Base-by-base conservation (phyloP, 108 stramenopile genomes). In the Halocafeteria seosinensis region DNA sequence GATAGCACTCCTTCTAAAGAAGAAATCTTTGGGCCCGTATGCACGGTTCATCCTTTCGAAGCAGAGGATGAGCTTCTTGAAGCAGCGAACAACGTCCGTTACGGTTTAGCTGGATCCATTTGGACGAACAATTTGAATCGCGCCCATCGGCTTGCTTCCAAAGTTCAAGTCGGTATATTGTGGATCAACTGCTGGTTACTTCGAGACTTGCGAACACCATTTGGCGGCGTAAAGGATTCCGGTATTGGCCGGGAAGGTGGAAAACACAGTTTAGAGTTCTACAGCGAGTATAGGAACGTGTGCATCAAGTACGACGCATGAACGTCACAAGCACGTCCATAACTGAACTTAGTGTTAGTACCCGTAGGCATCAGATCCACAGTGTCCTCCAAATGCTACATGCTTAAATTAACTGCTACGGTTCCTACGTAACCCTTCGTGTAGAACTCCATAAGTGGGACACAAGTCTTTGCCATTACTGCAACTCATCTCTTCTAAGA, bases 81-180 rank as follows among this genome's bases (percentile, higher is more conserved):
- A 30, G 65, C 78, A 2, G 87, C 87, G 34, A 88, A 90, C 66
- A 65, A 82, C 50, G 76, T 79, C 17, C 42, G 65, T 1, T 90
- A 73, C 68, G 89, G 89, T 8, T 79, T 90, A 55, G 79, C 88
- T 11, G 73, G 81, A 25, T 87, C 85, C 65, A 84, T 91, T 38
- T 87, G 80, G 53, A 83, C 88, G 3, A 64, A 64, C 6, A 81
- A 86, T 71, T 23, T 68, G 37, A 64, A 66, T 11, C 82, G 82
- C 60, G 85, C 77, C 23, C 57, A 62, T 21, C 73, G 85, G 24
- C 83, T 88, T 3, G 87, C 86, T 3, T 29, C 65, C 3, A 62
- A 63, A 12, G 83, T 88, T 38, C 58, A 74, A 34, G 83, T 78
- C 3, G 87, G 87, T n/a, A 80, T 84, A 50, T 78, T 88, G 29